Conservation (phyloP, 352 stramenopile genomes). For the Pythium phragmiticola region DNA sequence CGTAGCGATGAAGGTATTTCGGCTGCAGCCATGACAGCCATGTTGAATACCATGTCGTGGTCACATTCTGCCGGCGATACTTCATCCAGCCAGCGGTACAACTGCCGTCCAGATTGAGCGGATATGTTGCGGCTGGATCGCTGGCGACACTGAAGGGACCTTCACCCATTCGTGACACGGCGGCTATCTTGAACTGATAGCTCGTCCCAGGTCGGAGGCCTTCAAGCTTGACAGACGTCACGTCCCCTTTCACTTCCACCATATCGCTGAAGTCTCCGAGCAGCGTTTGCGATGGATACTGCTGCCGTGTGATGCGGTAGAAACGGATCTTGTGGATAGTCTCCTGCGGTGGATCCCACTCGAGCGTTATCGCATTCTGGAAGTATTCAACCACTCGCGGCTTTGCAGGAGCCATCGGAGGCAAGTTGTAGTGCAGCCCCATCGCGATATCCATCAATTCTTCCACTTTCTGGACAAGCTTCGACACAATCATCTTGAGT, state of each 20-base stretch:
- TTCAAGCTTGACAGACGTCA: constrained; percentile 59
- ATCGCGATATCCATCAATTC: constrained; percentile 89
- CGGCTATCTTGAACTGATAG: constrained; percentile 87
- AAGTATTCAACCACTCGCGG: constrained; percentile 52
- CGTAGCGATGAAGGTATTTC: constrained; percentile 80
- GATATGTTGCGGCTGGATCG: constrained; percentile 64
- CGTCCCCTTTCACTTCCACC: constrained; percentile 65
- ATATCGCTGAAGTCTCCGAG: constrained; percentile 81
- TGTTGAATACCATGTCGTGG: constrained; percentile 43
- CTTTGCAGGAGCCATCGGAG: constrained; percentile 70
- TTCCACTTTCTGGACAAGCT: constrained; percentile 86
- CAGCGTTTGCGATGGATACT: constrained; percentile 79
- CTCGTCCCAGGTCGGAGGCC: constrained; percentile 73
- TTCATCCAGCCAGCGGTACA: constrained; percentile 88
- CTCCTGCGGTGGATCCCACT: constrained; percentile 59
- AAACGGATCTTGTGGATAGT: constrained; percentile 79
- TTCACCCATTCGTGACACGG: constrained; percentile 84
- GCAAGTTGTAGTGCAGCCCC: constrained; percentile 80
- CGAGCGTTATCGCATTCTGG: constrained; percentile 75
- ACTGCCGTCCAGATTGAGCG: constrained; percentile 69
- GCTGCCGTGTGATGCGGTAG: constrained; percentile 79
- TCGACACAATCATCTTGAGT: constrained; percentile 86
- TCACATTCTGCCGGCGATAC: constrained; percentile 65
- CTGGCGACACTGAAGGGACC: constrained; percentile 75
- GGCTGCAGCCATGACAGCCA: constrained; percentile 68